These are phyloP conservation scores for Exophiala calicioides DNA, from an alignment of 2,329 filamentous ascomycete species.

Conservation along the genomic window DNA sequence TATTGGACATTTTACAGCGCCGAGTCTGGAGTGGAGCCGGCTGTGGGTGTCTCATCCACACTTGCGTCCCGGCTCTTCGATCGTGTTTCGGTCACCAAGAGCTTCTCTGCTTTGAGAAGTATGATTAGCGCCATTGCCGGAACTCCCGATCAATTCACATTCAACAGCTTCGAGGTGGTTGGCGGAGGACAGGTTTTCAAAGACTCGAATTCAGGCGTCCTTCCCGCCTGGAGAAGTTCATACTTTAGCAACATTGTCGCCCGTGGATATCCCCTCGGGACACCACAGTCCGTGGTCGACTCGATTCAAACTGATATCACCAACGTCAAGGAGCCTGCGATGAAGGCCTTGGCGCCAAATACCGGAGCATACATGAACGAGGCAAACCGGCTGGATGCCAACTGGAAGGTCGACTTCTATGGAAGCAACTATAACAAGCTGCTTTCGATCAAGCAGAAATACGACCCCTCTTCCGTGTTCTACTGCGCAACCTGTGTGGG, in stretches of 20 bases:
- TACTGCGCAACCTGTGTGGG: constrained; percentile 24
- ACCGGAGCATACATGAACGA: constrained; percentile 44
- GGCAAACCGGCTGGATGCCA: constrained; percentile 17
- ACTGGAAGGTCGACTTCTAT: constrained; percentile 21
- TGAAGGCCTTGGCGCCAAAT: constrained; percentile 36
- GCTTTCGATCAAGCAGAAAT: constrained; percentile 21
- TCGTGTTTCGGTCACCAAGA: constrained; percentile 28
- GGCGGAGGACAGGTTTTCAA: constrained; percentile 39
- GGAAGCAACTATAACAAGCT: constrained; percentile 15
- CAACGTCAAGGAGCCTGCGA: constrained; percentile 35
- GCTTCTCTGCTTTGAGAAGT: constrained; percentile 25
- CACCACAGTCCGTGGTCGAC: constrained; percentile 21
- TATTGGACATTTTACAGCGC: constrained; percentile 35
- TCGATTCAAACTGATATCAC: constrained; percentile 36
- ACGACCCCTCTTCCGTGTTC: constrained; percentile 20
- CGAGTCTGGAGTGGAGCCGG: constrained; percentile 32
- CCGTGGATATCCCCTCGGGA: constrained; percentile 28
- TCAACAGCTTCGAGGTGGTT: constrained; percentile 42
- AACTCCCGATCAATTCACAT: constrained; percentile 29
- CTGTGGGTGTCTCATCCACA: constrained; percentile 27
- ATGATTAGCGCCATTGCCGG: constrained; percentile 33
- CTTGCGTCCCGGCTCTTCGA: constrained; percentile 34
- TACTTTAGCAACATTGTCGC: constrained; percentile 38
- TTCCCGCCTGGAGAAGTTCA: constrained; percentile 55
- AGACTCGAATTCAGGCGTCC: constrained; percentile 50